Conservation (phyloP, 169 alveolate genomes). For the Cryptosporidium parvum region DNA sequence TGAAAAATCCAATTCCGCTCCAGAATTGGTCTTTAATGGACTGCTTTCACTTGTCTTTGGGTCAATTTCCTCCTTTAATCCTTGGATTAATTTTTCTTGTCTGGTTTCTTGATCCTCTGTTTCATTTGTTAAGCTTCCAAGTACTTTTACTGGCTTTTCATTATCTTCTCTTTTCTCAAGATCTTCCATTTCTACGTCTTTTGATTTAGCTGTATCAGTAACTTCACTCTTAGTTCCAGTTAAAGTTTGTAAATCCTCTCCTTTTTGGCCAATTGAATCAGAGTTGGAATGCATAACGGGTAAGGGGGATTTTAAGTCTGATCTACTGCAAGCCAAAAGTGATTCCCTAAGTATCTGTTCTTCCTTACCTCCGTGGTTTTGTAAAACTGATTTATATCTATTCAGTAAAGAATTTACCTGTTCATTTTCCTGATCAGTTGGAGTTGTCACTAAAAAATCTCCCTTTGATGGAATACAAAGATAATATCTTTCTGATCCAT, state of each 20-base stretch:
- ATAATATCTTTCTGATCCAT: conserved; percentile 41
- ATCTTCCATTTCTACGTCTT: neutral
- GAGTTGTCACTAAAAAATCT: conserved; percentile 71
- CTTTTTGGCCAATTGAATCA: neutral
- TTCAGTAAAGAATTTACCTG: conserved; percentile 8
- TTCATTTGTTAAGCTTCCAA: neutral
- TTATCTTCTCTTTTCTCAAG: neutral
- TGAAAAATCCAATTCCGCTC: neutral
- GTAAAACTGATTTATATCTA: conserved; percentile 28
- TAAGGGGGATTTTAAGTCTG: neutral
- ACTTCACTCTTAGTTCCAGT: neutral
- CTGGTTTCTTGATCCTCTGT: neutral
- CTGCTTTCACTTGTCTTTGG: neutral
- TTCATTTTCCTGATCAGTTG: conserved; percentile 31
- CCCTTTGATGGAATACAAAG: conserved; percentile 71
- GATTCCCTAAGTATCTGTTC: conserved; percentile 15
- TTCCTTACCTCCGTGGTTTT: conserved; percentile 41
- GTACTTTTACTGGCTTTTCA: neutral
- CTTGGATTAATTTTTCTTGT: neutral
- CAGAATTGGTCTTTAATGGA: neutral
- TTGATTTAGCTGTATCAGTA: neutral
- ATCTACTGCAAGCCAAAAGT: conserved; percentile 13
- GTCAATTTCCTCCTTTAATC: neutral
- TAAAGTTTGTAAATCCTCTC: neutral
- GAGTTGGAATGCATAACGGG: neutral